Percentiles rank a stretch among this genome's conserved stretches.
phyloP scores from a whole-genome alignment of 2,329 filamentous ascomycete species.

The Aspergillus udagawae region DNA sequence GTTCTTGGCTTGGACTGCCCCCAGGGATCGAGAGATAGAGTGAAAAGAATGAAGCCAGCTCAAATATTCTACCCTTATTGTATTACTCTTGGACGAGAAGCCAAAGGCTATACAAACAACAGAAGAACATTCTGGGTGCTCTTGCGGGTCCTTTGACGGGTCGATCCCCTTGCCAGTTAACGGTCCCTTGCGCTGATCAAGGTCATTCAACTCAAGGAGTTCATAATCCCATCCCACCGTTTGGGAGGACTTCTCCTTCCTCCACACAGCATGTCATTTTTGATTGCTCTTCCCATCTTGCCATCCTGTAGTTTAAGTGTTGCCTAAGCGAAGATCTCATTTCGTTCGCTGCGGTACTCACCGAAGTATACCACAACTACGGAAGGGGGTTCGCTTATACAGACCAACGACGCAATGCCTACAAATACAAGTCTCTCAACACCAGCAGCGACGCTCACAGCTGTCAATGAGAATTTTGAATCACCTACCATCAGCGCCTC shows the following conservation, averaged over 20 bases:
- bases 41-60: neutral
- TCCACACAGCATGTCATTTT: neutral
- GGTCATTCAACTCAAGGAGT: neutral
- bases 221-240: neutral
- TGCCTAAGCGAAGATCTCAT: no score
- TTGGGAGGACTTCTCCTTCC: neutral
- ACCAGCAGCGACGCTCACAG: slow-evolving; percentile 20
- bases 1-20: neutral
- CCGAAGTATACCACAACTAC: neutral
- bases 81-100: neutral
- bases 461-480: slow-evolving; percentile 19
- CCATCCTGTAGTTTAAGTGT: no score
- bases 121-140: neutral
- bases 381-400: neutral
- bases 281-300: no score
- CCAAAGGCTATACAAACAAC: neutral
- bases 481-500: slow-evolving; percentile 13
- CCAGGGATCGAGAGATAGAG: neutral
- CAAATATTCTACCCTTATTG: neutral
- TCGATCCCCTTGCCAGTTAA: neutral
- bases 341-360: neutral
- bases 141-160: neutral
- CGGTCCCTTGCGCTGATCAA: neutral
- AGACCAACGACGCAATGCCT: neutral
- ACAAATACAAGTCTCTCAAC: slow-evolving; percentile 2